These are phyloP conservation scores for Phytophthora citrophthora DNA, from an alignment of 352 stramenopile genomes.

Conservation along the genomic window DNA sequence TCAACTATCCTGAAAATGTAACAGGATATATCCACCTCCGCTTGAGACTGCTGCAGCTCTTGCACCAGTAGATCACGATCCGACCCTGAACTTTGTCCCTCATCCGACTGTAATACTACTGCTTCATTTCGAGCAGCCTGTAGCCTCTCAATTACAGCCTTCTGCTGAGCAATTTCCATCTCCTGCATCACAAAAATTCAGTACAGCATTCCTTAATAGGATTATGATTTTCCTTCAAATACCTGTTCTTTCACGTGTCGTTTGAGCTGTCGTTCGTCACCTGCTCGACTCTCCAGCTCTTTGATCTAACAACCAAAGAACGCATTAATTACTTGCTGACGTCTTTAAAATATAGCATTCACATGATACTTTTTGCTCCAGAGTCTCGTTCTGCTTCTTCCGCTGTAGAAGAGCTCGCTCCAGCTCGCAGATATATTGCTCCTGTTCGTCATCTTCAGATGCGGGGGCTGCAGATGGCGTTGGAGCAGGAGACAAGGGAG, in stretches of 20 bases:
- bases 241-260: slow-evolving; percentile 30
- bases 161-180: slow-evolving; percentile 30
- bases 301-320: slow-evolving; percentile 19
- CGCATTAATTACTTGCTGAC: slow-evolving; percentile 16
- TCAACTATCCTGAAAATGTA: background rate
- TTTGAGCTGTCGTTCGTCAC: slow-evolving; percentile 16
- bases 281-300: slow-evolving; percentile 12
- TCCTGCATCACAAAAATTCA: slow-evolving; percentile 14
- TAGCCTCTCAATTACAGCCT: slow-evolving; percentile 24
- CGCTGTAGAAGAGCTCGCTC: slow-evolving; percentile 74
- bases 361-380: slow-evolving; percentile 50
- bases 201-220: background rate
- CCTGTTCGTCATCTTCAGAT: slow-evolving; percentile 65
- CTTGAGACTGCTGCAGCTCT: slow-evolving; percentile 60
- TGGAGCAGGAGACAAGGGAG: slow-evolving; percentile 2
- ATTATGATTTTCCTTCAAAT: background rate
- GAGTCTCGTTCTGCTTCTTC: slow-evolving; percentile 75
- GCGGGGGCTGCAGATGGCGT: slow-evolving; percentile 9
- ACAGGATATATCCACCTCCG: slow-evolving; percentile 38
- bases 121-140: slow-evolving; percentile 15
- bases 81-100: slow-evolving; percentile 7
- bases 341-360: too few species aligned
- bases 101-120: slow-evolving; percentile 7
- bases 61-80: slow-evolving; percentile 37
- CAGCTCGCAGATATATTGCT: slow-evolving; percentile 82